Evolutionary conservation across 306 rosid species (phyloP).

Genomic region (Ceratonia siliqua): DNA sequence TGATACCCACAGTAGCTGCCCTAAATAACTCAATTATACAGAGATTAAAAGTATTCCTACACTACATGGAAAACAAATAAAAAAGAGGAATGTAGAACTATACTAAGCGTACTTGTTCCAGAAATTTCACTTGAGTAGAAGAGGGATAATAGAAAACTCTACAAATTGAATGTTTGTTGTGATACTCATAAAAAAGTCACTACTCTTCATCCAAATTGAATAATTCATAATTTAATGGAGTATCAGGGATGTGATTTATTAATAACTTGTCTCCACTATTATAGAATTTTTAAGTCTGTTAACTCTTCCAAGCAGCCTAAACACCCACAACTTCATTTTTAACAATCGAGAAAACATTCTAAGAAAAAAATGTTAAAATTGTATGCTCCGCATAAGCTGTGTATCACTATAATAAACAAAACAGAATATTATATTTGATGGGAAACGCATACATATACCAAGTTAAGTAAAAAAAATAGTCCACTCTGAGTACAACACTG

Average conservation of each 20-base stretch:
- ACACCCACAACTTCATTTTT: background rate
- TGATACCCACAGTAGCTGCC: background rate
- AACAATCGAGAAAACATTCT: background rate
- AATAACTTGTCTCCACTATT: background rate
- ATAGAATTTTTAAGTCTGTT: background rate
- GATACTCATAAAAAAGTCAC: too few relatives aligned
- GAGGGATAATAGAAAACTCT: background rate
- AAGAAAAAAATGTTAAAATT: background rate
- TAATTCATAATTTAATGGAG: background rate
- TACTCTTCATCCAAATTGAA: background rate
- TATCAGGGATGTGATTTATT: background rate
- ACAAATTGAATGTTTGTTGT: background rate
- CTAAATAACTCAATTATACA: background rate
- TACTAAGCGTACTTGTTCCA: background rate
- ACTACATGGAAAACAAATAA: too few relatives aligned
- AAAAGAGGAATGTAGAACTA: background rate
- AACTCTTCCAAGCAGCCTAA: background rate
- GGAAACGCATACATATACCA: background rate
- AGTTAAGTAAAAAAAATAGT: background rate
- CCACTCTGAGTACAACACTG: too few relatives aligned
- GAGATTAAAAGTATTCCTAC: background rate
- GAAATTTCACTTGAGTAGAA: background rate
- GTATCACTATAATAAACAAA: background rate
- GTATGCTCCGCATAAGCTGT: background rate
- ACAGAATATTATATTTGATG: background rate